phyloP scores from a whole-genome alignment of 169 alveolate species.

The Eimeria tenella region DNA sequence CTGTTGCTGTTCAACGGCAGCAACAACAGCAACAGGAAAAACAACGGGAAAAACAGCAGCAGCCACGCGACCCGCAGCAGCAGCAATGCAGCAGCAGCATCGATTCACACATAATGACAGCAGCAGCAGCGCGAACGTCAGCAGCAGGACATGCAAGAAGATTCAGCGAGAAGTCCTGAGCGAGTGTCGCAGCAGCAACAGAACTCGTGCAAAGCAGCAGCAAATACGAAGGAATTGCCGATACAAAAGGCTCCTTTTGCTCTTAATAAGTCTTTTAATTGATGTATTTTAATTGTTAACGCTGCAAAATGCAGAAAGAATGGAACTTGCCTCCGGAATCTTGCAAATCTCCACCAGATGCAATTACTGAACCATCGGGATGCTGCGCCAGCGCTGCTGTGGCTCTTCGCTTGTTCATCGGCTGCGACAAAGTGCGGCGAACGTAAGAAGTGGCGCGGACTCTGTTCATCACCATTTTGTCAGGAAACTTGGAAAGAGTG shows the following conservation, averaged over 20 bases:
- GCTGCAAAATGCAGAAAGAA: too few relatives aligned
- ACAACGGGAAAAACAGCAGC: not conserved
- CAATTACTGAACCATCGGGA: not conserved
- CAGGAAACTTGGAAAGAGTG: not conserved
- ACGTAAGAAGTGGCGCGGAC: constrained; percentile 78
- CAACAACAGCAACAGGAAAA: not conserved
- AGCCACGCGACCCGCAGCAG: not conserved
- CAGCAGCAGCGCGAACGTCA: too few relatives aligned
- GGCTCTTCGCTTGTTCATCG: constrained; percentile 37
- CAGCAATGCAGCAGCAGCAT: not conserved
- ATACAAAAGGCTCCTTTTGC: too few relatives aligned
- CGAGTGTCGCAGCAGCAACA: too few relatives aligned
- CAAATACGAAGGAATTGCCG: too few relatives aligned
- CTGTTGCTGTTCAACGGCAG: not conserved
- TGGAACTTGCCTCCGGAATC: constrained; percentile 12
- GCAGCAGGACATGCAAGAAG: too few relatives aligned
- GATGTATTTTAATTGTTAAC: too few relatives aligned
- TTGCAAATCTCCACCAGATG: not conserved
- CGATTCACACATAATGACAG: too few relatives aligned
- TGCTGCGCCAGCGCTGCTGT: constrained; percentile 50
- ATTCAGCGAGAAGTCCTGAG: too few relatives aligned
- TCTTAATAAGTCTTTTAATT: too few relatives aligned
- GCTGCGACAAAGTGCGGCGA: constrained; percentile 73
- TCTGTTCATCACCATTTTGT: constrained; percentile 71
- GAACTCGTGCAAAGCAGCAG: too few relatives aligned